These are phyloP conservation scores for Sclerotinia subarctica DNA, from an alignment of 2,329 filamentous ascomycete species.

Conservation along the genomic window DNA sequence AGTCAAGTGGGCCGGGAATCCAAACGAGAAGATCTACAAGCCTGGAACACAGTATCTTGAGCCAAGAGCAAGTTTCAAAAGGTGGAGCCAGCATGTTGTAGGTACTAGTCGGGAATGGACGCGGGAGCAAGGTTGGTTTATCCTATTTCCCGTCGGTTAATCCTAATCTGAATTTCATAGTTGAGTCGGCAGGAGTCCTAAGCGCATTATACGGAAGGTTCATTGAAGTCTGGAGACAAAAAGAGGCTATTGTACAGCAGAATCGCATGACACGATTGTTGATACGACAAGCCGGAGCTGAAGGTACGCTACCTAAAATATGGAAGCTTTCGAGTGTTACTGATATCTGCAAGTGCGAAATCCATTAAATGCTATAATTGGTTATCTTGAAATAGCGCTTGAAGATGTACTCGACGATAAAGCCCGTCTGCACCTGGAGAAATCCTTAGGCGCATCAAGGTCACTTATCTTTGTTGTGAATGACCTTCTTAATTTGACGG, in stretches of 20 bases:
- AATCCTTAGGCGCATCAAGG: conserved; percentile 87
- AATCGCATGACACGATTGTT: conserved; percentile 77
- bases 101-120: conserved; percentile 85
- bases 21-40: conserved; percentile 73
- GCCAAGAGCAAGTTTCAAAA: conserved; percentile 74
- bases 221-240: conserved; percentile 90
- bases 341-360: conserved; percentile 75
- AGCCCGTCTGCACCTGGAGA: conserved; percentile 77
- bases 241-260: conserved; percentile 72
- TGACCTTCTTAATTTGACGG: conserved; percentile 82
- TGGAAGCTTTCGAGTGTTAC: neutral
- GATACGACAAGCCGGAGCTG: conserved; percentile 10
- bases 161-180: conserved; percentile 29
- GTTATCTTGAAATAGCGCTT: conserved; percentile 86
- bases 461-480: conserved; percentile 94
- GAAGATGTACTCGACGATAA: conserved; percentile 77
- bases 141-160: too few species aligned
- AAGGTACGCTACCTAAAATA: neutral
- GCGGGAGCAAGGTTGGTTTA: conserved; percentile 60
- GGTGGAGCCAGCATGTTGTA: conserved; percentile 71
- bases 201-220: conserved; percentile 85
- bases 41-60: conserved; percentile 74
- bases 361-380: conserved; percentile 92
- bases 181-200: conserved; percentile 83
- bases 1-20: conserved; percentile 79